These are phyloP conservation scores for Podospora comata DNA, from an alignment of 495 filamentous ascomycete genomes.

Conservation along the genomic window DNA sequence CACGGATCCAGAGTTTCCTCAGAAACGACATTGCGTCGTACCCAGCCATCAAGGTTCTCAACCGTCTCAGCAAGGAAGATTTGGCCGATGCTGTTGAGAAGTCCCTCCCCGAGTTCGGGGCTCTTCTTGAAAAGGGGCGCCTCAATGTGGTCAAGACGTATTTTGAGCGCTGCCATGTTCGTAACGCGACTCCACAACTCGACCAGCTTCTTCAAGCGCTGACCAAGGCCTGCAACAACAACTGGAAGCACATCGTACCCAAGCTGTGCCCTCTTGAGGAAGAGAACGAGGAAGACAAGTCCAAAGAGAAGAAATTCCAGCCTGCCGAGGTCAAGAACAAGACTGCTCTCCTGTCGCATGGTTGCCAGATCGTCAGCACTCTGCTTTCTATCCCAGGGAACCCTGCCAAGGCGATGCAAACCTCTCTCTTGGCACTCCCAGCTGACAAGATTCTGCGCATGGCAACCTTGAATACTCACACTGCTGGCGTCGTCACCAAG, in stretches of 20 bases:
- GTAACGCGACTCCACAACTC: conserved; percentile 55
- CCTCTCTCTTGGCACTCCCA: conserved; percentile 39
- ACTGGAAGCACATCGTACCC: conserved; percentile 52
- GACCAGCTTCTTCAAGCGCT: conserved; percentile 59
- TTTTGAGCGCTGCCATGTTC: conserved; percentile 76
- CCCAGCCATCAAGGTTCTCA: conserved; percentile 73
- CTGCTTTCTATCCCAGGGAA: conserved; percentile 43
- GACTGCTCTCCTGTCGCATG: conserved; percentile 42
- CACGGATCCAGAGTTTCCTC: conserved; percentile 69
- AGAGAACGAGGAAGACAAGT: conserved; percentile 35
- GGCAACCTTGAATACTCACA: conserved; percentile 38
- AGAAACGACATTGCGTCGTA: conserved; percentile 88
- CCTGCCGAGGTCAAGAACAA: conserved; percentile 39
- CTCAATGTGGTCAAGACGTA: conserved; percentile 74
- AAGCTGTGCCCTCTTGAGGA: conserved; percentile 54
- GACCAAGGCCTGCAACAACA: conserved; percentile 53
- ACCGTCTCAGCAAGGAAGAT: conserved; percentile 80
- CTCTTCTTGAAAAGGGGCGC: conserved; percentile 67
- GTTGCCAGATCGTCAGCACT: conserved; percentile 40
- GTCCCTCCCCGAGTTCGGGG: conserved; percentile 64
- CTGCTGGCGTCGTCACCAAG: conserved; percentile 66
- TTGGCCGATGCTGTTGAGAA: conserved; percentile 63
- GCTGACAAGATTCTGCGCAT: conserved; percentile 38
- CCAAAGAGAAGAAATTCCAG: conserved; percentile 27
- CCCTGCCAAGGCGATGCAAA: conserved; percentile 41